Percentiles rank a stretch among this genome's conserved stretches.
Conservation (phyloP, 2,329 filamentous ascomycete species). For the Lecanoromycetidae sp. region DNA sequence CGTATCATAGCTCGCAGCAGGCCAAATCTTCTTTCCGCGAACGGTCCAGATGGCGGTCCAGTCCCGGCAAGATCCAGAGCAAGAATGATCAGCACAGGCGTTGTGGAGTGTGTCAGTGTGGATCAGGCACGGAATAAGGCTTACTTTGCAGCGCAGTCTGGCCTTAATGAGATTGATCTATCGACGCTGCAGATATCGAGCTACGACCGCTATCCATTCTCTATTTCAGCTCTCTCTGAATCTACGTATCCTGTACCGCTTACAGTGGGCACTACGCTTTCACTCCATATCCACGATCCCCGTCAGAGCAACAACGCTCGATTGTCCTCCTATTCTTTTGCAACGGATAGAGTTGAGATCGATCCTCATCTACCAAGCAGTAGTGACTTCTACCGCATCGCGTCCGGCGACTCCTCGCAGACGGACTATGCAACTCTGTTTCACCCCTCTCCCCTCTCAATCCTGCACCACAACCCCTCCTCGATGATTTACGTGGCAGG, state of each 20-base stretch:
- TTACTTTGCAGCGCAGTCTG: constrained; percentile 68
- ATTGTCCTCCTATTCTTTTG: neutral
- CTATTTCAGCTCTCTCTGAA: constrained; percentile 70
- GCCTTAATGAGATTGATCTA: constrained; percentile 72
- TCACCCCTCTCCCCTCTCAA: constrained; percentile 20
- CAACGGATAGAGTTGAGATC: neutral
- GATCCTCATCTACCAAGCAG: neutral
- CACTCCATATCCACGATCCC: constrained; percentile 72
- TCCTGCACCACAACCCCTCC: constrained; percentile 22
- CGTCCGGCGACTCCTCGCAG: constrained; percentile 10
- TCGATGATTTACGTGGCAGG: constrained; percentile 66
- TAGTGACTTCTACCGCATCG: constrained; percentile 11
- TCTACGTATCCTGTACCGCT: constrained; percentile 55
- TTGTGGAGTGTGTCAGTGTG: constrained; percentile 69
- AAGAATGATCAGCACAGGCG: constrained; percentile 53
- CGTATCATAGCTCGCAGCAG: constrained; percentile 54
- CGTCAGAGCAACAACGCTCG: constrained; percentile 30
- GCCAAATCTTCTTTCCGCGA: constrained; percentile 54
- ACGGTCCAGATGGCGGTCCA: constrained; percentile 29
- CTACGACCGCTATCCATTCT: constrained; percentile 62
- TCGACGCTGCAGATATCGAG: constrained; percentile 57
- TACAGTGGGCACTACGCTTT: constrained; percentile 71
- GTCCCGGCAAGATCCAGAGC: constrained; percentile 21
- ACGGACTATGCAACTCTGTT: constrained; percentile 16
- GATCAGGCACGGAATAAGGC: constrained; percentile 55